Evolutionary conservation across 805 yeast species (phyloP), one percentile per base, ranked within the genome.

Genomic region (Kuraishia molischiana): DNA sequence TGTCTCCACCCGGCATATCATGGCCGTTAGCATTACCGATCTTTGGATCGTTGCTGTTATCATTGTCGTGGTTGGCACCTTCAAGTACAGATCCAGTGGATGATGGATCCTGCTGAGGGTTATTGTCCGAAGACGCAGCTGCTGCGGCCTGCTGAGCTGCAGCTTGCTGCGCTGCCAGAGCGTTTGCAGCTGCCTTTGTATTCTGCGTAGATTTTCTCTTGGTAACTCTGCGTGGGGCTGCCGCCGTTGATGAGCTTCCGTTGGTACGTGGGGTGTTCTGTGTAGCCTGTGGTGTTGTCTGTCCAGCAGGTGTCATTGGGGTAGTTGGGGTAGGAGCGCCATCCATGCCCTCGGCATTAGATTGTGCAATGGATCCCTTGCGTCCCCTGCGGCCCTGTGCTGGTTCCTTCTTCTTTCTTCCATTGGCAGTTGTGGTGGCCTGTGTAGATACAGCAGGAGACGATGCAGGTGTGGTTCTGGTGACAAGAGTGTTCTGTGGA

Each of bases 321-420:
- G 67, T 62, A 1, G 66, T 61, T 38, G 67, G 67, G 4, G 67
- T 62, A 22, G 63, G 66, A 10, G 63, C 56, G 20, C 54, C 49
- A 26, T 52, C 19, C 51, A 46, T 28, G 26, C 31, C 32, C n/a
- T 34, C 35, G n/a, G 17, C 26, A 36, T 40, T 51, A 44, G 44
- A 44, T 43, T 43, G 36, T 34, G 31, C 31, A 11, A 28, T 14
- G 31, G 14, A 8, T 9, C 31, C 31, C 45, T 47, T 41, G 47
- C 47, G 42, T 40, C 46, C 54, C 29, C 44, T 51, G 4, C 43
- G 38, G 15, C 44, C 42, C 24, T 13, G 22, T n/a, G 37, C 33
- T 22, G 46, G 26, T 15, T 41, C 28, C 2, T 32, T 26, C 48
- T 40, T n/a, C 38, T 37, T 13, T 43, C 38, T 13, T 39, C 38